These are phyloP conservation scores for Cutaneotrichosporon cavernicola DNA, from an alignment of 1,284 basidiomycete species.

Conservation along the genomic window DNA sequence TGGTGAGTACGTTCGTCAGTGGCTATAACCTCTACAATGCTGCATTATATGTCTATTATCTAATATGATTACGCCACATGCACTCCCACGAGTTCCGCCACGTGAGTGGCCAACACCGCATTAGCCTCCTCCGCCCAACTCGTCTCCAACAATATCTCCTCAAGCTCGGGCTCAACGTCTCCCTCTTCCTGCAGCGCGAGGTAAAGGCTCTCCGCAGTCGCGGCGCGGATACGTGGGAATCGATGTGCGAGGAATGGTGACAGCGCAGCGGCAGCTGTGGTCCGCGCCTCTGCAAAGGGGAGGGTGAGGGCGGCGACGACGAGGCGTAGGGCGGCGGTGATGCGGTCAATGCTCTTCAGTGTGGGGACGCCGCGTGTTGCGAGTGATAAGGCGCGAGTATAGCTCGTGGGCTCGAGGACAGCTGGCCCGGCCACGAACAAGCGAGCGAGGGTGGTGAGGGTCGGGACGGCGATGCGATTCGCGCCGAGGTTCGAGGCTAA, in stretches of 20 bases:
- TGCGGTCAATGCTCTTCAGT: constrained; percentile 74
- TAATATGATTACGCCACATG: not conserved
- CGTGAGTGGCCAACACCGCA: constrained; percentile 17
- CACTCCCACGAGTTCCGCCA: constrained; percentile 21
- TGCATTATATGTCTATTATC: constrained; percentile 5
- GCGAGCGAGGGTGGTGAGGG: constrained; percentile 70
- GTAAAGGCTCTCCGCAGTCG: constrained; percentile 78
- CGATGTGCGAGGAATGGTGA: constrained; percentile 67
- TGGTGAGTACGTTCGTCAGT: not conserved
- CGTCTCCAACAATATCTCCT: constrained; percentile 75
- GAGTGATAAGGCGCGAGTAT: constrained; percentile 16
- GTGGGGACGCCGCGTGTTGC: constrained; percentile 28
- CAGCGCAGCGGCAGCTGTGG: constrained; percentile 58
- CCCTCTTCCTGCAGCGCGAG: constrained; percentile 61
- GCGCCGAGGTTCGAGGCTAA: constrained; percentile 58
- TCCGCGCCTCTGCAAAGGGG: constrained; percentile 46
- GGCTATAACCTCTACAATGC: not conserved
- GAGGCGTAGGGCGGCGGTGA: constrained; percentile 73
- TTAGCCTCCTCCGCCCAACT: constrained; percentile 60
- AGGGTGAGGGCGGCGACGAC: constrained; percentile 52
- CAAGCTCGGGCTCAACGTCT: constrained; percentile 66
- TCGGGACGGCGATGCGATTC: constrained; percentile 73
- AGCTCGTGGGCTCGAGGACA: not conserved
- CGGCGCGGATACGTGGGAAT: constrained; percentile 75
- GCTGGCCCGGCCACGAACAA: constrained; percentile 61